Evolutionary conservation across 75 land plant species (phyloP).

Genomic region (Chamaecyparis obtusa): DNA sequence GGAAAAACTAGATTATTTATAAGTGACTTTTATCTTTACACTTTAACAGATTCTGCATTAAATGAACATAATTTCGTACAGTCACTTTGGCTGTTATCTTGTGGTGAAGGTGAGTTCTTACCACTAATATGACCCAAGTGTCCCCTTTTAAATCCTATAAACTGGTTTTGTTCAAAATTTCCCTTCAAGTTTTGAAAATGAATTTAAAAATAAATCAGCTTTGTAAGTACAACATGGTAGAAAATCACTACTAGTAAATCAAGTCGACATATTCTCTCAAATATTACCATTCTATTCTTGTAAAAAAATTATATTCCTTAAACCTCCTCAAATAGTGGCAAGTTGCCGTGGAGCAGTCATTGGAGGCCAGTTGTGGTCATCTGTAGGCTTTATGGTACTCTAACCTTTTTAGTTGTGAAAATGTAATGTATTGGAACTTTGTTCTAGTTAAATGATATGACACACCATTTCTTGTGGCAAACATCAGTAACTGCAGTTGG

Average conservation of each 20-base stretch:
- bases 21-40: too few species aligned
- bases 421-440: not conserved
- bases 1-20: not conserved
- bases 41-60: not conserved
- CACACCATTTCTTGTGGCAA: not conserved
- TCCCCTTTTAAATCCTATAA: not conserved
- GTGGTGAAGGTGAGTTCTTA: not conserved
- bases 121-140: not conserved
- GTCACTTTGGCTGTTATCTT: not conserved
- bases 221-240: not conserved
- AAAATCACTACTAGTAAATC: not conserved
- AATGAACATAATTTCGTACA: not conserved
- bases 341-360: not conserved
- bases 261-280: not conserved
- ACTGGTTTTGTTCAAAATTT: not conserved
- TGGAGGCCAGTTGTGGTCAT: not conserved
- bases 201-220: not conserved
- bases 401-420: not conserved
- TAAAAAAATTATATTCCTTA: not conserved
- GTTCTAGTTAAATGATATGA: not conserved
- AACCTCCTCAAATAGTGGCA: not conserved
- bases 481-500: constrained; percentile 16
- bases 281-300: not conserved
- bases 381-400: not conserved
- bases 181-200: not conserved